These are phyloP conservation scores for Colletotrichum sublineola DNA, from an alignment of 2,329 filamentous ascomycete genomes.

Conservation along the genomic window DNA sequence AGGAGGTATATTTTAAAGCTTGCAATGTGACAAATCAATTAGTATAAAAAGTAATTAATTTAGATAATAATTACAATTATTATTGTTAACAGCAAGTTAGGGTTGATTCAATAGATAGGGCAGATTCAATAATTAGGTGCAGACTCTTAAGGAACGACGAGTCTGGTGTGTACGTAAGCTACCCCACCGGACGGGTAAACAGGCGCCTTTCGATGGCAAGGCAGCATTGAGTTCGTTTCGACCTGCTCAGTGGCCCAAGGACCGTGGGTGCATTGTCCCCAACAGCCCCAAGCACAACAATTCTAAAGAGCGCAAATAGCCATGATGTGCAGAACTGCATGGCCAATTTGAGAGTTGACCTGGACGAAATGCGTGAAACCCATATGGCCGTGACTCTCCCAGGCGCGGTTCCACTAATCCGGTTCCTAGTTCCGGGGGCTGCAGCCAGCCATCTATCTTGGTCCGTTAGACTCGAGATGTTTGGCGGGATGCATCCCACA, in stretches of 20 bases:
- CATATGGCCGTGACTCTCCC: constrained; percentile 12
- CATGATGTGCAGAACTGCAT: not conserved
- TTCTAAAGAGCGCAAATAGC: not conserved
- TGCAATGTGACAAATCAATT: too few relatives aligned
- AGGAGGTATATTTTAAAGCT: too few relatives aligned
- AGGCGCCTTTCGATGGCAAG: not conserved
- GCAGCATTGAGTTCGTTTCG: not conserved
- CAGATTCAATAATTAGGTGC: too few relatives aligned
- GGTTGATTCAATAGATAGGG: too few relatives aligned
- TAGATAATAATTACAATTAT: too few relatives aligned
- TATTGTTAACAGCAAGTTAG: too few relatives aligned
- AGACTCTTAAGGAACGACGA: too few relatives aligned
- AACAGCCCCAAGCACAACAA: not conserved
- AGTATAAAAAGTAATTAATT: too few relatives aligned
- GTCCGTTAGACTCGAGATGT: constrained; percentile 10
- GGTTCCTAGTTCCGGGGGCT: constrained; percentile 28
- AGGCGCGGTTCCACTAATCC: constrained; percentile 30
- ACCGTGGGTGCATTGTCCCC: not conserved
- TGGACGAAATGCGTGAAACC: not conserved
- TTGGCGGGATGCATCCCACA: constrained; percentile 35
- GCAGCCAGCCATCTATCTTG: constrained; percentile 29
- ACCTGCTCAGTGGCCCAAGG: not conserved
- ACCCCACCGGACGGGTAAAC: too few relatives aligned
- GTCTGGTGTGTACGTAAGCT: too few relatives aligned
- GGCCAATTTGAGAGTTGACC: not conserved